Evolutionary conservation across 768 basidiomycete species (phyloP).

Genomic region (Roridomyces roridus): DNA sequence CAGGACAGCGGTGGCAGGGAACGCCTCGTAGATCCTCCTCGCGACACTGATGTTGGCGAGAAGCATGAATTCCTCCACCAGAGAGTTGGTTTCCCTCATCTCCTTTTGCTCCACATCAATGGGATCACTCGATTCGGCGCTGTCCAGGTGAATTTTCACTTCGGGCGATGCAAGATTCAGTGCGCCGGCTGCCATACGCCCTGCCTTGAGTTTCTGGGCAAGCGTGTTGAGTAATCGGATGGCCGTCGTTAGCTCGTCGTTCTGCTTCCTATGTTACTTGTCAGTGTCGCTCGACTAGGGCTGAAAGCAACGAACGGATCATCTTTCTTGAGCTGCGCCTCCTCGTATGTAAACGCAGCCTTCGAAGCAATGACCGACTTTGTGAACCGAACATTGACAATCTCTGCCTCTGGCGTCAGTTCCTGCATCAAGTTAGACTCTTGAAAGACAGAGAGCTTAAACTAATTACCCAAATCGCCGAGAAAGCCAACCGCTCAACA

Average conservation of each 20-base stretch:
- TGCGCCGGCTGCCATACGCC: constrained; percentile 94
- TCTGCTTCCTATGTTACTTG: constrained; percentile 56
- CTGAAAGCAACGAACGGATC: constrained; percentile 66
- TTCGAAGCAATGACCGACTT: constrained; percentile 98
- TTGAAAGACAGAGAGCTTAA: not conserved
- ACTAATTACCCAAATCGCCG: constrained; percentile 84
- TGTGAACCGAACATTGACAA: constrained; percentile 88
- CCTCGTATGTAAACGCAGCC: constrained; percentile 95
- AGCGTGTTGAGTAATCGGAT: constrained; percentile 90
- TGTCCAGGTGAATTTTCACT: constrained; percentile 95
- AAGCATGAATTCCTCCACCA: constrained; percentile 99
- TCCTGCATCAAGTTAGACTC: constrained; percentile 64
- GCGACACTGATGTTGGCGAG: constrained; percentile 97
- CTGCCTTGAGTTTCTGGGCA: constrained; percentile 83
- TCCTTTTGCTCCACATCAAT: constrained; percentile 98
- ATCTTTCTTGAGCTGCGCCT: constrained; percentile 93
- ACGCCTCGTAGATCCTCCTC: constrained; percentile 88
- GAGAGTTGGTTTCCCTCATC: constrained; percentile 88
- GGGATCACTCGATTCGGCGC: constrained; percentile 91
- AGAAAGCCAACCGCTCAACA: constrained; percentile 95
- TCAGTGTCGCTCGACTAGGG: not conserved
- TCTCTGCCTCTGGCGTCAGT: constrained; percentile 86
- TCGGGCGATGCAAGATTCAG: constrained; percentile 98
- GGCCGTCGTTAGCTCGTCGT: constrained; percentile 83
- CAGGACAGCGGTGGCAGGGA: constrained; percentile 94